Evolutionary conservation across 2,329 filamentous ascomycete genomes (phyloP), one percentile per base, ranked within the genome.

Genomic region (Fusarium anguioides): DNA sequence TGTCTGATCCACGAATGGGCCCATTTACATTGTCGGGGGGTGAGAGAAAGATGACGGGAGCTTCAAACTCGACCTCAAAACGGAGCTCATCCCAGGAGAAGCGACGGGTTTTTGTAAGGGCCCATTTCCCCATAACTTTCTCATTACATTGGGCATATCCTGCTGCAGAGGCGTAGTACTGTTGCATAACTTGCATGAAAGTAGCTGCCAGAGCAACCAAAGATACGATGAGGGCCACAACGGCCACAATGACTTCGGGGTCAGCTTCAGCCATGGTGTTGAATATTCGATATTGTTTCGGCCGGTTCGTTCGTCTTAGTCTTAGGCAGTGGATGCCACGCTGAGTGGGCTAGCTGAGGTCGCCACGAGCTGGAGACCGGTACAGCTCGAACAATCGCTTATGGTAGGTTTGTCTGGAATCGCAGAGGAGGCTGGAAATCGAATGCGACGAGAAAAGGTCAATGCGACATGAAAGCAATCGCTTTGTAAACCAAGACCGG

Each of bases 1-100:
- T 79, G 3, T 70, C 0, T 52, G 41, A 70, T 57, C 35, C 68
- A 0, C 47, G 58, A 4, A 80, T 69, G 2, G 79, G 79, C 0
- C 81, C 82, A 2, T 72, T 72, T 0, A 50, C 47, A 71, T 85
- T 85, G 29, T 37, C 65, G 0, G 83, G 79, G 0, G 77, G 76
- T 15, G 79, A 83, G 24, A 85, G 78, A 47, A 85, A 85, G 42
- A 85, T 83, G 66, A 85, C 82, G 24, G 83, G 83, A 0, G 81
- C 76, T 52, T 84, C 79, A 57, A 83, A 85, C 51, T 79, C 75
- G 10, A 85, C 82, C 58, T 83, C 82, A 65, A 84, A 83, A 4
- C 83, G 82, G 26, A 85, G 74, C 72, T 85, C 82, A 26, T 76
- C 75, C 50, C 73, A 75, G 3, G 75, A 77, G 57, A 84, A 82